Percentiles rank a stretch among this genome's conserved stretches.
Conservation (phyloP, 495 filamentous ascomycete species). For the Cairneyella variabilis region DNA sequence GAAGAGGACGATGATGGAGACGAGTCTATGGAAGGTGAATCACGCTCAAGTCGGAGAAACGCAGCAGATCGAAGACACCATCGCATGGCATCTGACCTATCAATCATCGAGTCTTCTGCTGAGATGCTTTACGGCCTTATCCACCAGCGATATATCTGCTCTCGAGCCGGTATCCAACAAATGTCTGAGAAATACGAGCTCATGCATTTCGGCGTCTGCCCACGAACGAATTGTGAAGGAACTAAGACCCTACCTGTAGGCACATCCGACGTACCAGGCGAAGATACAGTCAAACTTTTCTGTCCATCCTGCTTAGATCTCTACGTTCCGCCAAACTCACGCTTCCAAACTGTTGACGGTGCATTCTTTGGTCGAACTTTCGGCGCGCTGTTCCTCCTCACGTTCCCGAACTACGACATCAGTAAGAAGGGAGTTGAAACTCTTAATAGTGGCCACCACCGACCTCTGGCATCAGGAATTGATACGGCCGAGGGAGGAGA, state of each 20-base stretch:
- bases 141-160: conserved; percentile 97
- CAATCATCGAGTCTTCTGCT: conserved; percentile 91
- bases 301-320: conserved; percentile 95
- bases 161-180: conserved; percentile 93
- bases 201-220: conserved; percentile 90
- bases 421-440: conserved; percentile 46
- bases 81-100: conserved; percentile 84
- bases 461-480: conserved; percentile 20
- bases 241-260: conserved; percentile 90
- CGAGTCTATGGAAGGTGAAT: conserved; percentile 67
- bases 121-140: conserved; percentile 97
- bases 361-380: conserved; percentile 98
- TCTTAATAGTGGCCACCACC: conserved; percentile 16
- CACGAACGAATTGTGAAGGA: conserved; percentile 81
- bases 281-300: conserved; percentile 97
- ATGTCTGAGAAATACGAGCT: conserved; percentile 99
- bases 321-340: conserved; percentile 94
- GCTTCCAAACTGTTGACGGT: conserved; percentile 95
- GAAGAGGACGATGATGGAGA: conserved; percentile 78
- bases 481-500: conserved; percentile 41
- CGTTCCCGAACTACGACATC: conserved; percentile 91
- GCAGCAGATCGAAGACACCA: conserved; percentile 70
- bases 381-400: conserved; percentile 90
- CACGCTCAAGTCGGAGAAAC: conserved; percentile 52
- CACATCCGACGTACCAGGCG: conserved; percentile 86